Conservation (phyloP, 805 yeast genomes). For the Danielia reshetovae region DNA sequence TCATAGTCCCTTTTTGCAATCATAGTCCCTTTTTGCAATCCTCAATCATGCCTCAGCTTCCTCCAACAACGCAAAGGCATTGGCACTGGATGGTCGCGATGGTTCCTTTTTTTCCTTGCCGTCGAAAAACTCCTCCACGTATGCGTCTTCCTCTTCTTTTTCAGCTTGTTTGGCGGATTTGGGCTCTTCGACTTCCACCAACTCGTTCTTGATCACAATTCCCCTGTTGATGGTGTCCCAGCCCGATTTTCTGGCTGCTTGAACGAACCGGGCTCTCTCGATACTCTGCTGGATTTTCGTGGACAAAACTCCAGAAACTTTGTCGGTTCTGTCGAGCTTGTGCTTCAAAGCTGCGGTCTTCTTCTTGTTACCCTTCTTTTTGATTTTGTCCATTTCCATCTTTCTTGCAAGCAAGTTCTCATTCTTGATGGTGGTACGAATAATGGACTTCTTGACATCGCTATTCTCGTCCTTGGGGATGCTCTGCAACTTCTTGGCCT, state of each 20-base stretch:
- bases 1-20: no score
- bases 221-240: slow-evolving; percentile 67
- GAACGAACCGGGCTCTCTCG: slow-evolving; percentile 59
- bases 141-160: slow-evolving; percentile 34
- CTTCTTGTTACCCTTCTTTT: slow-evolving; percentile 29
- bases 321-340: slow-evolving; percentile 47
- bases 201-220: slow-evolving; percentile 28
- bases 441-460: slow-evolving; percentile 59
- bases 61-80: slow-evolving; percentile 36
- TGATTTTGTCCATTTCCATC: slow-evolving; percentile 38
- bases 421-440: slow-evolving; percentile 63
- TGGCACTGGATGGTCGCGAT: slow-evolving; percentile 8
- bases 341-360: slow-evolving; percentile 26
- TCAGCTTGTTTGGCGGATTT: slow-evolving; percentile 21
- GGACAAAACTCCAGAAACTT: slow-evolving; percentile 51
- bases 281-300: slow-evolving; percentile 64
- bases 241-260: slow-evolving; percentile 59
- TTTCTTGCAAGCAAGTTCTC: slow-evolving; percentile 58
- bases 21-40: no score
- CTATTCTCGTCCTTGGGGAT: slow-evolving; percentile 59
- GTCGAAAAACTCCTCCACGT: slow-evolving; percentile 29
- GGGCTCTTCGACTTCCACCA: slow-evolving; percentile 2
- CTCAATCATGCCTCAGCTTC: slow-evolving; percentile 38
- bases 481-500: slow-evolving; percentile 44
- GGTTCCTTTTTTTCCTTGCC: slow-evolving; percentile 10